Percentiles rank a stretch among this genome's conserved stretches.
Evolutionary conservation across 106 monocot genomes (phyloP).

Genomic region (Xerophyta viscosa): DNA sequence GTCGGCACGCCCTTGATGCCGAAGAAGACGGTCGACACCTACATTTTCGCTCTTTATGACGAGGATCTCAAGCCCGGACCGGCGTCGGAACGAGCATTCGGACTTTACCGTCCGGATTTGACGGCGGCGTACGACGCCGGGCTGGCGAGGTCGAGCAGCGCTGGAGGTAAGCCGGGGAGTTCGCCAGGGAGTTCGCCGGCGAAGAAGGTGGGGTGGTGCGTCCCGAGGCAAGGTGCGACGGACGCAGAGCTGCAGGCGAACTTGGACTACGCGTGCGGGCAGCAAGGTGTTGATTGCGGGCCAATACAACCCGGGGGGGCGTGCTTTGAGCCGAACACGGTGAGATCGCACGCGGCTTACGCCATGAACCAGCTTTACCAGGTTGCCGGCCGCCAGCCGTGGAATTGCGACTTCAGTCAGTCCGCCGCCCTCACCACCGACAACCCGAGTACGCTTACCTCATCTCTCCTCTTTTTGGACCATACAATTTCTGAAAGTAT

Average conservation of each 20-base stretch:
- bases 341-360: conserved; percentile 46
- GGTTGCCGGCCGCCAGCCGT: conserved; percentile 23
- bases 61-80: conserved; percentile 72
- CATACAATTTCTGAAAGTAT: neutral
- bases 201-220: conserved; percentile 25
- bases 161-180: neutral
- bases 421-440: conserved; percentile 38
- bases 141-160: conserved; percentile 10
- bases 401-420: conserved; percentile 58
- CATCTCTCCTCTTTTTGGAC: neutral
- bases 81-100: conserved; percentile 56
- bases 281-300: conserved; percentile 45
- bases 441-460: conserved; percentile 40
- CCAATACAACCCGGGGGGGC: conserved; percentile 46
- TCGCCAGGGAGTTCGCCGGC: neutral
- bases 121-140: conserved; percentile 49
- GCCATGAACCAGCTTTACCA: conserved; percentile 66
- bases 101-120: conserved; percentile 54
- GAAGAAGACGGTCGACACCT: conserved; percentile 57
- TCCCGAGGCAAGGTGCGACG: conserved; percentile 21
- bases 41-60: conserved; percentile 67
- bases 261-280: conserved; percentile 58
- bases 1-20: conserved; percentile 72
- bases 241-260: conserved; percentile 46
- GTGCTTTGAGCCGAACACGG: conserved; percentile 61